Evolutionary conservation across 148 eudicot genomes (phyloP).

Genomic region (Chenopodium formosanum): DNA sequence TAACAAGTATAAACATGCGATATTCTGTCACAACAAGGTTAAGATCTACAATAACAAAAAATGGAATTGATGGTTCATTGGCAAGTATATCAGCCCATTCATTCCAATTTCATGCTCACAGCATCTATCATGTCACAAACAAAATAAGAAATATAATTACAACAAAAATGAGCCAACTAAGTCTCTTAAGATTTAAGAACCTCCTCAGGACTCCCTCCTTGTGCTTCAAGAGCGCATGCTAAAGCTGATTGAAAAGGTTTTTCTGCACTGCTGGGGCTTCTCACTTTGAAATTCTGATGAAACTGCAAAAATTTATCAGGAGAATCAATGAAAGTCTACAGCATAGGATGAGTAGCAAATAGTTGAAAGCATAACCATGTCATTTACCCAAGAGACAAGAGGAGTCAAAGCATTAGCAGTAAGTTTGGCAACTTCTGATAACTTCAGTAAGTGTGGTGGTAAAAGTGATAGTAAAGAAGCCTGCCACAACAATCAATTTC

Average conservation of each 20-base stretch:
- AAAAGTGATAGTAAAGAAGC: constrained; percentile 81
- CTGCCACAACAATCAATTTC: constrained; percentile 44
- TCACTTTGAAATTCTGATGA: constrained; percentile 59
- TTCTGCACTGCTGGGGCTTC: constrained; percentile 43
- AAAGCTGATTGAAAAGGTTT: constrained; percentile 55
- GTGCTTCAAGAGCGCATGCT: constrained; percentile 63
- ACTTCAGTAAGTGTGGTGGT: constrained; percentile 60
- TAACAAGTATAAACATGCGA: not conserved
- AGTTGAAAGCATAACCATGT: constrained; percentile 7
- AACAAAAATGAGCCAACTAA: not conserved
- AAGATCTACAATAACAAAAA: not conserved
- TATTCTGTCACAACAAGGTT: not conserved
- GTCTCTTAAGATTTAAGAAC: constrained; percentile 31
- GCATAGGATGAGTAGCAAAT: not conserved
- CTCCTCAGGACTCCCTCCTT: constrained; percentile 92
- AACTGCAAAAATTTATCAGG: constrained; percentile 44
- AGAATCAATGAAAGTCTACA: not conserved
- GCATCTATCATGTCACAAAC: not conserved
- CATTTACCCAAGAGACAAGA: constrained; percentile 74
- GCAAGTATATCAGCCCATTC: not conserved
- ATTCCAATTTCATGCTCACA: not conserved
- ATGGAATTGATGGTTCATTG: not conserved
- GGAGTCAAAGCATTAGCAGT: constrained; percentile 59
- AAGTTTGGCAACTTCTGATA: constrained; percentile 50
- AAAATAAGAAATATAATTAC: not conserved